Conservation (phyloP, 2,329 filamentous ascomycete species). For the Apiospora koreana region DNA sequence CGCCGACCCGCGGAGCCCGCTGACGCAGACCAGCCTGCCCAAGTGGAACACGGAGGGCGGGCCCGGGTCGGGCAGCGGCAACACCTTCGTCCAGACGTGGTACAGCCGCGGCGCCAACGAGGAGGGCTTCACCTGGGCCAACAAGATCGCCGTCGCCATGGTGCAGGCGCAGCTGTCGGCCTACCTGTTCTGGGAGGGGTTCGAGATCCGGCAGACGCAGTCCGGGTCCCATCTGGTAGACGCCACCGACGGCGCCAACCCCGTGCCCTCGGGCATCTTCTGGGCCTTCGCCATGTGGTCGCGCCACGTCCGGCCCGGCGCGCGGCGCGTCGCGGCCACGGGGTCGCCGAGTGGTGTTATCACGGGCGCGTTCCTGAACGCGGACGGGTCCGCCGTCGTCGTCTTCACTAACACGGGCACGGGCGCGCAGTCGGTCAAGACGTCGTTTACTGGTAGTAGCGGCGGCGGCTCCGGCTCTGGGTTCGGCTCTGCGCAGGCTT, state of each 20-base stretch:
- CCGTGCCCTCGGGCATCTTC: slow-evolving; percentile 24
- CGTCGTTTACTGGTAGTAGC: slow-evolving; percentile 16
- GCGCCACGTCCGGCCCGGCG: slow-evolving; percentile 25
- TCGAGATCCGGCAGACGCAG: slow-evolving; percentile 28
- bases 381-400: slow-evolving; percentile 21
- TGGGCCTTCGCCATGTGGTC: slow-evolving; percentile 30
- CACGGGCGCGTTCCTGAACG: slow-evolving; percentile 24
- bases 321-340: slow-evolving; percentile 22
- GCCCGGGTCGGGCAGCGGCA: slow-evolving; percentile 30
- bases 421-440: slow-evolving; percentile 15
- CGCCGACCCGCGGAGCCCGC: slow-evolving; percentile 25
- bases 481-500: slow-evolving; percentile 17
- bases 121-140: slow-evolving; percentile 38
- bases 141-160: slow-evolving; percentile 42
- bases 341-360: slow-evolving; percentile 22
- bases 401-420: slow-evolving; percentile 26
- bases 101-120: slow-evolving; percentile 40
- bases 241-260: slow-evolving; percentile 24
- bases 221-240: slow-evolving; percentile 30
- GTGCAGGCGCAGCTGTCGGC: slow-evolving; percentile 46
- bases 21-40: slow-evolving; percentile 28
- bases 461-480: neutral
- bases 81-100: slow-evolving; percentile 36
- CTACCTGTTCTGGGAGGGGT: slow-evolving; percentile 52
- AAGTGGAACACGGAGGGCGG: slow-evolving; percentile 51